phyloP scores from a whole-genome alignment of 371 early-diverging fungal species.

The Mortierella sp. region DNA sequence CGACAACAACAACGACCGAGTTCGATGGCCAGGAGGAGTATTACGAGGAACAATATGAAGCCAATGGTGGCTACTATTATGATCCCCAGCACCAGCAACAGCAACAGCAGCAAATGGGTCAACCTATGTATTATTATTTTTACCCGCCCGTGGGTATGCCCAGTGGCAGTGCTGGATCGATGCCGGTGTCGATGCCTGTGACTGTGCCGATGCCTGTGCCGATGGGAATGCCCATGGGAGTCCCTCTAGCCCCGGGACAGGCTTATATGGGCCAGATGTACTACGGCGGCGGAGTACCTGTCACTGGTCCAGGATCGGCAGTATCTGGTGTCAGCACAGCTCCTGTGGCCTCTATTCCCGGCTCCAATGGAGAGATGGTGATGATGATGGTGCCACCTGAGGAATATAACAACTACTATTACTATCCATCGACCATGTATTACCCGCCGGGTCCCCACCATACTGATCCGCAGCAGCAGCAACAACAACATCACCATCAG shows the following conservation, averaged over 20 bases:
- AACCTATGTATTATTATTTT: constrained; percentile 50
- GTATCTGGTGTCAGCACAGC: constrained; percentile 12
- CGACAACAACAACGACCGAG: constrained; percentile 3
- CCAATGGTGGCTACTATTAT: constrained; percentile 32
- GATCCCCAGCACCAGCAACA: constrained; percentile 36
- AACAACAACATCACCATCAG: constrained; percentile 3
- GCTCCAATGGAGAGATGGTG: constrained; percentile 42
- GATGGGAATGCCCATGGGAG: constrained; percentile 37
- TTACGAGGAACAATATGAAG: constrained; percentile 21
- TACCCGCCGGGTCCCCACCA: constrained; percentile 11
- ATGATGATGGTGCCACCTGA: constrained; percentile 49
- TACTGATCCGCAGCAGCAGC: not conserved
- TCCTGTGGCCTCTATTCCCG: constrained; percentile 15
- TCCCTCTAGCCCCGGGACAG: constrained; percentile 43
- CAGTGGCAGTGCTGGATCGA: constrained; percentile 10
- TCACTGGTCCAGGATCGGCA: constrained; percentile 9
- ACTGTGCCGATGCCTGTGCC: constrained; percentile 77
- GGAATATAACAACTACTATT: constrained; percentile 48
- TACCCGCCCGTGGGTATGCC: constrained; percentile 34
- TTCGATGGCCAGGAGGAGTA: constrained; percentile 28
- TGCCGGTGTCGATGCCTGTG: constrained; percentile 83
- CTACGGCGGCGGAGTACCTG: constrained; percentile 27
- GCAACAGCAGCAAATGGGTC: constrained; percentile 26
- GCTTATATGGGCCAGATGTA: constrained; percentile 38
- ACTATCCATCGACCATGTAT: constrained; percentile 36